phyloP scores from a whole-genome alignment of 345 rosid genomes.

The Syzygium aromaticum region DNA sequence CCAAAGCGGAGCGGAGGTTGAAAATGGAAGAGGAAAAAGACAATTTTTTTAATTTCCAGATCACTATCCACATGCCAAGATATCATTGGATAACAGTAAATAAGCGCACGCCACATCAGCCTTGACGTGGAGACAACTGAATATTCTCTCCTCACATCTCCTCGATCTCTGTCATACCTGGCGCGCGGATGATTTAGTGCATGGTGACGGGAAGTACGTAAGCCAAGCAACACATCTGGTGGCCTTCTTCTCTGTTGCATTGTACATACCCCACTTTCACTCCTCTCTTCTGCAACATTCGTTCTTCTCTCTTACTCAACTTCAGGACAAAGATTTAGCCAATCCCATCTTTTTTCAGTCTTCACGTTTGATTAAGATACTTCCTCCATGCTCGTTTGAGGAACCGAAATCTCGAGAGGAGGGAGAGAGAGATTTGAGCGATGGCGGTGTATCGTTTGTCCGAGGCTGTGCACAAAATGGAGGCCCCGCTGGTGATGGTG shows the following conservation, averaged over 20 bases:
- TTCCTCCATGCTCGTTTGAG: neutral
- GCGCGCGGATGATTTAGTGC: neutral
- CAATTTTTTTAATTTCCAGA: too few species aligned
- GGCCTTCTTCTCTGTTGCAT: neutral
- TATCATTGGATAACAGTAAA: too few species aligned
- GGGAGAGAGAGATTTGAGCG: neutral
- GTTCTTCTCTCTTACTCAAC: neutral
- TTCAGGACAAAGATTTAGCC: neutral
- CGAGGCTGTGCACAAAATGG: neutral
- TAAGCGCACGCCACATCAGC: too few species aligned
- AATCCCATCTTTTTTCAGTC: neutral
- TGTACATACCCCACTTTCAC: neutral
- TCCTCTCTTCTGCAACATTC: neutral
- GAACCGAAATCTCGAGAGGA: neutral
- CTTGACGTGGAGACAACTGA: neutral
- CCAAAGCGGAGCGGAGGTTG: too few species aligned
- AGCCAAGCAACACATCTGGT: neutral
- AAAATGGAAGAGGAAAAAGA: too few species aligned
- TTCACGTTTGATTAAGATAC: neutral
- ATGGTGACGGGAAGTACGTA: neutral
- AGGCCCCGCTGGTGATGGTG: conserved; percentile 6
- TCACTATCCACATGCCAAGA: too few species aligned
- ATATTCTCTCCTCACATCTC: neutral
- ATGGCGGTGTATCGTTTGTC: neutral
- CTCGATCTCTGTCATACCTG: neutral